phyloP scores from a whole-genome alignment of 345 rosid species.

The Barbarea vulgaris region DNA sequence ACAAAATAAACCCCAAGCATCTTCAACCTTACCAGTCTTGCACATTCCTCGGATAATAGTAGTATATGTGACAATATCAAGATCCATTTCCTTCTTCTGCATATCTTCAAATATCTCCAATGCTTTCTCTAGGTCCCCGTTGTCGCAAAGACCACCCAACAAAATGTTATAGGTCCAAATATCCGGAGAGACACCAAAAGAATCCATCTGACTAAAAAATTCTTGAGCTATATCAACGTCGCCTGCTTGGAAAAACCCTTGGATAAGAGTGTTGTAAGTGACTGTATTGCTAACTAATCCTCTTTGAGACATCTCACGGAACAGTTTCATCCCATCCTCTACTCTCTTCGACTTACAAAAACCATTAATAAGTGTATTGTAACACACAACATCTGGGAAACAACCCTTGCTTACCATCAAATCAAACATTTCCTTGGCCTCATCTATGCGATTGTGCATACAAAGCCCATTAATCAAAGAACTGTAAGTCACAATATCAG shows the following conservation, averaged over 20 bases:
- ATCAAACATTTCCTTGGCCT: conserved; percentile 35
- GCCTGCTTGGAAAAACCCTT: conserved; percentile 29
- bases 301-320: conserved; percentile 26
- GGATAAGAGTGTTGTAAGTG: conserved; percentile 35
- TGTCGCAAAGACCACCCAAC: conserved; percentile 34
- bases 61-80: conserved; percentile 32
- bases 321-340: conserved; percentile 31
- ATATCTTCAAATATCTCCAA: conserved; percentile 29
- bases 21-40: conserved; percentile 25
- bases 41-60: conserved; percentile 35
- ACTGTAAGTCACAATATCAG: conserved; percentile 35
- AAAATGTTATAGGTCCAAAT: conserved; percentile 32
- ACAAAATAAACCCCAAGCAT: conserved; percentile 33
- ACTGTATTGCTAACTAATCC: conserved; percentile 32
- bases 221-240: conserved; percentile 25
- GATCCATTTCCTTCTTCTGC: conserved; percentile 27
- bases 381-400: conserved; percentile 30
- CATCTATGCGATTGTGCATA: conserved; percentile 16
- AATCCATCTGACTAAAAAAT: conserved; percentile 26
- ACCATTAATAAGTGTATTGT: conserved; percentile 30
- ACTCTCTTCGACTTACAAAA: conserved; percentile 31
- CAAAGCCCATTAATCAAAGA: conserved; percentile 30
- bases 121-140: conserved; percentile 30
- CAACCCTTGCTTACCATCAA: conserved; percentile 32
- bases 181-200: conserved; percentile 28